Evolutionary conservation across 108 stramenopile genomes (phyloP).

Genomic region (Cylindrotheca closterium): DNA sequence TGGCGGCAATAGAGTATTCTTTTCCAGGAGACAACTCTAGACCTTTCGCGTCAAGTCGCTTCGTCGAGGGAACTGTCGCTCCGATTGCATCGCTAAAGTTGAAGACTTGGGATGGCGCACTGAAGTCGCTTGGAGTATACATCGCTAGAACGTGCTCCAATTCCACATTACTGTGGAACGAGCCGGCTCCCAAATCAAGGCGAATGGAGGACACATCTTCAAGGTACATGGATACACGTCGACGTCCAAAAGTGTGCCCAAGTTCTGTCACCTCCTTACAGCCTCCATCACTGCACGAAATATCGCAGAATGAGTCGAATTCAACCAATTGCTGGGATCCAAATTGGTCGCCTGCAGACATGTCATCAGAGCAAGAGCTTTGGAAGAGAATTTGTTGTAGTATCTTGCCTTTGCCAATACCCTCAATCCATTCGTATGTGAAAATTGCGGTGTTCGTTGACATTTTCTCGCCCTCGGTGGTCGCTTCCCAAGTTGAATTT

Average conservation of each 20-base stretch:
- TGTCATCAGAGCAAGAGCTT: conserved; percentile 33
- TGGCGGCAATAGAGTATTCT: neutral
- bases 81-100: neutral
- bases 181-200: neutral
- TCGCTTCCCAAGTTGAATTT: conserved; percentile 9
- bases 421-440: neutral
- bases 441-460: conserved; percentile 6
- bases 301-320: conserved; percentile 10
- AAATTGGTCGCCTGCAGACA: conserved; percentile 29
- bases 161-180: neutral
- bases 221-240: neutral
- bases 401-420: neutral
- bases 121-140: neutral
- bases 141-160: neutral
- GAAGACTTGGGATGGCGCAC: neutral
- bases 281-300: neutral
- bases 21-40: neutral
- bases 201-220: neutral
- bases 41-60: neutral
- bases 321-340: conserved; percentile 30
- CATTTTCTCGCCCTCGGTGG: neutral
- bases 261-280: neutral
- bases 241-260: neutral
- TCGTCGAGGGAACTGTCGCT: neutral
- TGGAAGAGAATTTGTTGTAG: conserved; percentile 24